These are phyloP conservation scores for Xylaria longipes DNA, from an alignment of 495 filamentous ascomycete species.

Conservation along the genomic window DNA sequence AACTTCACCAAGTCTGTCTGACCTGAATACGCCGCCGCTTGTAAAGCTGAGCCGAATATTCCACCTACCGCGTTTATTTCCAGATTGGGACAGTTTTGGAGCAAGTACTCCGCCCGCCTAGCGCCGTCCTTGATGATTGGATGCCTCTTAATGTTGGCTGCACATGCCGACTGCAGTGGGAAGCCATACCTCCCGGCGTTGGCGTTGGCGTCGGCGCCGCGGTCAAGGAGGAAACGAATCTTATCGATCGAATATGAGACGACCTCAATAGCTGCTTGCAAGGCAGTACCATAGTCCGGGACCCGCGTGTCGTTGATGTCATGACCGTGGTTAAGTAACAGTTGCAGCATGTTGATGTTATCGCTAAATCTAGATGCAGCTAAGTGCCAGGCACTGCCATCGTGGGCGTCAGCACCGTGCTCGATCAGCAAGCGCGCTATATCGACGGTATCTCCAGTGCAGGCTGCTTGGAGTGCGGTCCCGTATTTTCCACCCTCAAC, in stretches of 20 bases:
- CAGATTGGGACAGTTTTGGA: conserved; percentile 2
- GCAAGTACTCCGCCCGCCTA: background rate
- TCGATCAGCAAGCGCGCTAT: background rate
- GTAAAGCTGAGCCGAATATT: conserved; percentile 27
- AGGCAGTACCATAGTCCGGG: conserved; percentile 24
- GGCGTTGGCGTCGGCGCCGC: conserved; percentile 37
- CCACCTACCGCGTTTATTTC: conserved; percentile 20
- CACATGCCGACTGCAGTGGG: conserved; percentile 34
- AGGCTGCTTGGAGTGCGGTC: conserved; percentile 5
- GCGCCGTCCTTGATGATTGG: background rate
- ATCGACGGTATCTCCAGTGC: background rate
- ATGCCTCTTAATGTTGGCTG: no score
- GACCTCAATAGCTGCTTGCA: conserved; percentile 30
- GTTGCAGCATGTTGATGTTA: no score
- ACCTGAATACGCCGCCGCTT: conserved; percentile 29
- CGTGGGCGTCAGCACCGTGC: background rate
- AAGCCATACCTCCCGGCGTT: conserved; percentile 30
- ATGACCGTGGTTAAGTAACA: conserved; percentile 32
- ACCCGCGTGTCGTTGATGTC: conserved; percentile 32
- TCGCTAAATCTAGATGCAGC: no score
- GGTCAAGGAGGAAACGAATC: conserved; percentile 30
- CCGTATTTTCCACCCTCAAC: conserved; percentile 28
- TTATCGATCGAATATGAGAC: conserved; percentile 3
- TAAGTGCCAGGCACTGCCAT: background rate
- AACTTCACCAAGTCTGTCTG: conserved; percentile 24